Evolutionary conservation across 2,329 filamentous ascomycete species (phyloP).

Genomic region (Curvularia eragrostidis): DNA sequence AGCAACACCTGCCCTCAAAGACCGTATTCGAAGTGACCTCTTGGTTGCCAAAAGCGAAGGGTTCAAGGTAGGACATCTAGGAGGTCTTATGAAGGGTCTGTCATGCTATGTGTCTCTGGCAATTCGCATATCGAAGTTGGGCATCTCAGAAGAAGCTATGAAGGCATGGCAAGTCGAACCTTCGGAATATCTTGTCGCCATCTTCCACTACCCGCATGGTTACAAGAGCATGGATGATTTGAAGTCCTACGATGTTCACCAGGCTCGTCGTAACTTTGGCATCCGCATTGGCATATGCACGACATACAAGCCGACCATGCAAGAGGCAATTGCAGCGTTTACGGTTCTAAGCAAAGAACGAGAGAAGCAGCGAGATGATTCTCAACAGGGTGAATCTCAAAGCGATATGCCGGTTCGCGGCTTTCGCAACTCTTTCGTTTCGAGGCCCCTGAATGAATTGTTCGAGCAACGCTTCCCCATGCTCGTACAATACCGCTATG

Average conservation of each 20-base stretch:
- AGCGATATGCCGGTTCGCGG: constrained; percentile 28
- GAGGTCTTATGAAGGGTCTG: constrained; percentile 57
- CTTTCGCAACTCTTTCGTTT: constrained; percentile 71
- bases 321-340: constrained; percentile 63
- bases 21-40: constrained; percentile 67
- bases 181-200: constrained; percentile 73
- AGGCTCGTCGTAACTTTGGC: constrained; percentile 51
- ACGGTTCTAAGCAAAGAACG: constrained; percentile 47
- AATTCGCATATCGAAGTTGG: constrained; percentile 71
- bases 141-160: constrained; percentile 75
- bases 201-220: constrained; percentile 68
- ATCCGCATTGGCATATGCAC: constrained; percentile 74
- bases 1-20: constrained; percentile 34
- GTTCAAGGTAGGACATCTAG: constrained; percentile 71
- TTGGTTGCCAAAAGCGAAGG: constrained; percentile 67
- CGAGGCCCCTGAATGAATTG: constrained; percentile 71
- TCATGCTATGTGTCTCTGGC: constrained; percentile 69
- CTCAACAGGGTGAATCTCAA: constrained; percentile 29
- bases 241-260: constrained; percentile 49
- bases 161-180: constrained; percentile 76
- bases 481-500: constrained; percentile 66
- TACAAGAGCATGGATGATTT: constrained; percentile 69
- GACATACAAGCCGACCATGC: constrained; percentile 72
- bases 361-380: constrained; percentile 30
- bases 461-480: constrained; percentile 69